A percentile compares a stretch with the other conserved stretches of the same genome.
Conservation (phyloP, 805 yeast genomes). For the Wickerhamiella domercqiae region DNA sequence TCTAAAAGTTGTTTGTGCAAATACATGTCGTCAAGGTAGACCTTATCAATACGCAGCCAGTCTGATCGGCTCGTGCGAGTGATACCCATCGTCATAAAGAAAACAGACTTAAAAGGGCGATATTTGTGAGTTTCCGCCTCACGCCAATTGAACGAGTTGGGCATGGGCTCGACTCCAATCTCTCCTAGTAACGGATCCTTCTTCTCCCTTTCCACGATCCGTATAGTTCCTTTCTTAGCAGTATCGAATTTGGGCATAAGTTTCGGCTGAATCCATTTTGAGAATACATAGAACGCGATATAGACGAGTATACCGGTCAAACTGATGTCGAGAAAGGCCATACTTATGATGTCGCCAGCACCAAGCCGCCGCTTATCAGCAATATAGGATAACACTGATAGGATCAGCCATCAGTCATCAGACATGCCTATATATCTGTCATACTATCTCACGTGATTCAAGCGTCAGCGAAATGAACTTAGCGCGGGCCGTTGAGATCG, state of each 20-base stretch:
- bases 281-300: background rate
- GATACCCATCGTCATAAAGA: constrained; percentile 50
- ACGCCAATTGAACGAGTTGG: constrained; percentile 6
- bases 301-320: background rate
- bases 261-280: background rate
- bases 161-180: constrained; percentile 4
- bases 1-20: constrained; percentile 7
- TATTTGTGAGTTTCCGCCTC: constrained; percentile 18
- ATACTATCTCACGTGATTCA: no score
- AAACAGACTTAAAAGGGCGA: constrained; percentile 46
- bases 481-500: background rate
- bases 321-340: background rate
- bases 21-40: constrained; percentile 25
- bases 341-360: no score
- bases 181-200: background rate
- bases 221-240: background rate
- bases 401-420: no score
- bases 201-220: background rate
- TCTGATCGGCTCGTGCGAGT: constrained; percentile 34
- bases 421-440: no score
- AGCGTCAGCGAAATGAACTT: background rate
- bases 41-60: constrained; percentile 45
- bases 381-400: no score
- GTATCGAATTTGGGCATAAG: background rate
- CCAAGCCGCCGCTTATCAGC: no score